A percentile compares a stretch with the other conserved stretches of the same genome.
phyloP scores from a whole-genome alignment of 2,329 filamentous ascomycete species.

The Mollisiaceae sp. region DNA sequence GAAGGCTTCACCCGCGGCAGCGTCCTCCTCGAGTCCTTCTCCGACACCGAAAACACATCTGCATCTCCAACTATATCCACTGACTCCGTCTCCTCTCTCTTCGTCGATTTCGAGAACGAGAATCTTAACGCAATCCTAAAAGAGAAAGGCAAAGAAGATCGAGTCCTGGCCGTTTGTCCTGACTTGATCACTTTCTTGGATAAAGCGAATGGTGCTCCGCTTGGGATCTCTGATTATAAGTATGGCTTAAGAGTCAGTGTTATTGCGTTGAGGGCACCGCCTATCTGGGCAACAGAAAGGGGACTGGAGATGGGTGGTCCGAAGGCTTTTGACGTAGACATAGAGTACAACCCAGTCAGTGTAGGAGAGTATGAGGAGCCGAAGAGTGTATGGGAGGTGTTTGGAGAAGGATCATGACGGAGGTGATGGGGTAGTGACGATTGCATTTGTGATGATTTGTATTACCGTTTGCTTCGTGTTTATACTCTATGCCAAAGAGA shows the following conservation, averaged over 20 bases:
- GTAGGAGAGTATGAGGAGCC: slow-evolving; percentile 35
- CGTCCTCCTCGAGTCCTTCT: slow-evolving; percentile 34
- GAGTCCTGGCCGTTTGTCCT: slow-evolving; percentile 37
- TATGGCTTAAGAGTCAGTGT: slow-evolving; percentile 58
- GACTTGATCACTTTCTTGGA: slow-evolving; percentile 47
- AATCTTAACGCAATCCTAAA: slow-evolving; percentile 37
- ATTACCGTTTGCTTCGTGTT: neutral
- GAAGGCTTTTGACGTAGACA: slow-evolving; percentile 45
- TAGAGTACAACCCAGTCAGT: slow-evolving; percentile 35
- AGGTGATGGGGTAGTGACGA: too few species aligned
- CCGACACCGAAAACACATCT: slow-evolving; percentile 9
- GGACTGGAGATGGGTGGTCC: slow-evolving; percentile 50
- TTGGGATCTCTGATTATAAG: slow-evolving; percentile 55
- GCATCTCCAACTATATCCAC: neutral
- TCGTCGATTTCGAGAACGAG: slow-evolving; percentile 42
- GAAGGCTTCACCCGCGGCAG: slow-evolving; percentile 40
- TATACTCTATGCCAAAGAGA: neutral
- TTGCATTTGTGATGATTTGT: neutral
- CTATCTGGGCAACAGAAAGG: slow-evolving; percentile 51
- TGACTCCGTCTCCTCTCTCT: slow-evolving; percentile 13
- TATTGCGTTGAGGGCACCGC: slow-evolving; percentile 55
- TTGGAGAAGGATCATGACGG: slow-evolving; percentile 16
- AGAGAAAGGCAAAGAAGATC: slow-evolving; percentile 27
- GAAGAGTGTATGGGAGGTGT: slow-evolving; percentile 41
- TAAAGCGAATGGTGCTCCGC: slow-evolving; percentile 53